phyloP scores from a whole-genome alignment of 495 filamentous ascomycete genomes.

The Trichoderma orchidacearum region DNA sequence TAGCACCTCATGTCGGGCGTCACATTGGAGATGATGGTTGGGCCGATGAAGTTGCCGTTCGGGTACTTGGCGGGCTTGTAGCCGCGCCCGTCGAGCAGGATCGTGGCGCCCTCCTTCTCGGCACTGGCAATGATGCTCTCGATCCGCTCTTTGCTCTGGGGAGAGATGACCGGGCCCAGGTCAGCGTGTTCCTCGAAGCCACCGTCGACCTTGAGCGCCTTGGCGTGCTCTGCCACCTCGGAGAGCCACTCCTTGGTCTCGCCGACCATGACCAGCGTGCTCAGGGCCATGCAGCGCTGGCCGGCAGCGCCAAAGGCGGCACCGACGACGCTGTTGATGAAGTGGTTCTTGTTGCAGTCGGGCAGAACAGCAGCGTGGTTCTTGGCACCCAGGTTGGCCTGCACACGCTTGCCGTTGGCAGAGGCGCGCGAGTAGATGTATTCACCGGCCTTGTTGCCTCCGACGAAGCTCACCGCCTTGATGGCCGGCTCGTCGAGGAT shows the following conservation, averaged over 20 bases:
- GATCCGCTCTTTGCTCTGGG: conserved; percentile 83
- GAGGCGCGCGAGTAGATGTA: conserved; percentile 92
- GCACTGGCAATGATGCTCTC: conserved; percentile 79
- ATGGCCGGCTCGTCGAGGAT: conserved; percentile 92
- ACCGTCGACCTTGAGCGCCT: conserved; percentile 77
- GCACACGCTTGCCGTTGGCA: conserved; percentile 83
- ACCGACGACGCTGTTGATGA: conserved; percentile 85
- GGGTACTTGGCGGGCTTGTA: conserved; percentile 86
- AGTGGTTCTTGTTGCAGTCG: conserved; percentile 96
- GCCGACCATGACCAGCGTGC: conserved; percentile 85
- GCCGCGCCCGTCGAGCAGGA: conserved; percentile 85
- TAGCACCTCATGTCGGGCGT: conserved; percentile 90
- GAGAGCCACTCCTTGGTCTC: conserved; percentile 87
- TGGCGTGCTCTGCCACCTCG: conserved; percentile 84
- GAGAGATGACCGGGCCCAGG: conserved; percentile 90
- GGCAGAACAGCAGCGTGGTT: conserved; percentile 94
- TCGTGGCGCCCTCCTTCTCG: conserved; percentile 85
- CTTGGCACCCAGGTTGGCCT: conserved; percentile 96
- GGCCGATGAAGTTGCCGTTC: conserved; percentile 90
- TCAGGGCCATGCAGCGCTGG: conserved; percentile 96
- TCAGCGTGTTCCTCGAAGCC: conserved; percentile 93
- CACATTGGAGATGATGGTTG: conserved; percentile 91
- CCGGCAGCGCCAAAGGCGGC: conserved; percentile 95
- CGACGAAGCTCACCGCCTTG: conserved; percentile 97
- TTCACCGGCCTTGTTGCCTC: conserved; percentile 90